phyloP scores from a whole-genome alignment of 441 rosid genomes.

The Populus trichocarpa region DNA sequence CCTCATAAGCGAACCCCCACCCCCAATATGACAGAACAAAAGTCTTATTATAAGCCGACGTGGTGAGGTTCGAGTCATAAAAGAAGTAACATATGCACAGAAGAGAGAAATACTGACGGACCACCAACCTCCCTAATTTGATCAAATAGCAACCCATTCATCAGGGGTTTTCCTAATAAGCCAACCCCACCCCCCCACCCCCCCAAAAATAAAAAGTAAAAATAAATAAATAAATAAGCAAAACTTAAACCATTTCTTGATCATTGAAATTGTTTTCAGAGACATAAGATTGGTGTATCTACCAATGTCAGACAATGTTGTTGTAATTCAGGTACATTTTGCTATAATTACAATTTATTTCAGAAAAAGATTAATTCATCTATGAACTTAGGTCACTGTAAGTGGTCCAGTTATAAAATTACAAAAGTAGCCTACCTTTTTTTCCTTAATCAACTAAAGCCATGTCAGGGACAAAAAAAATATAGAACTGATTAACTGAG shows the following conservation, averaged over 20 bases:
- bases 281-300: neutral
- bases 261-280: neutral
- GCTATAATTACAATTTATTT: neutral
- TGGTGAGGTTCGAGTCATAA: neutral
- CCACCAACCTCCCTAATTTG: neutral
- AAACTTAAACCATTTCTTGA: neutral
- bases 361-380: neutral
- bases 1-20: neutral
- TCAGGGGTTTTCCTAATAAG: neutral
- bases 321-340: neutral
- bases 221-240: neutral
- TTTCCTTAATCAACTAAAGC: neutral
- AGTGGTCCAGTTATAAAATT: neutral
- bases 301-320: neutral
- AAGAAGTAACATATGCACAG: neutral
- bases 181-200: neutral
- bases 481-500: neutral
- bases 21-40: neutral
- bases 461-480: neutral
- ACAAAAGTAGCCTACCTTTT: neutral
- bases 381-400: neutral
- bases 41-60: neutral
- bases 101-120: neutral
- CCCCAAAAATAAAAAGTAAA: neutral
- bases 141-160: neutral